These are phyloP conservation scores for Secale cereale DNA, from an alignment of 176 grass and related monocot genomes.

Conservation along the genomic window DNA sequence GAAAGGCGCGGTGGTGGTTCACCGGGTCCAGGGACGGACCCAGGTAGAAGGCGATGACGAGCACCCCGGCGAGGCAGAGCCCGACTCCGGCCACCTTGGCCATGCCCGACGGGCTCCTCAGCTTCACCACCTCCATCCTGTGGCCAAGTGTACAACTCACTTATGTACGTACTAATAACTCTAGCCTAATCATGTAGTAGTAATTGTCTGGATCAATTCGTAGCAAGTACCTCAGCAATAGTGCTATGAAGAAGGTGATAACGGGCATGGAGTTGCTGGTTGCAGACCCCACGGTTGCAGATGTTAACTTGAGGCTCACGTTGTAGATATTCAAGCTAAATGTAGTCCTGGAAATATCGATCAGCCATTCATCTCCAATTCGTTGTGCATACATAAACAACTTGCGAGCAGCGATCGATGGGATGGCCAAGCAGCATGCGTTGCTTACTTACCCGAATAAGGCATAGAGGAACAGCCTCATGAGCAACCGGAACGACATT, in stretches of 20 bases:
- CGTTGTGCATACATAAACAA: too few species aligned
- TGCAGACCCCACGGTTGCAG: constrained; percentile 62
- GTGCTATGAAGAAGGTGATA: constrained; percentile 63
- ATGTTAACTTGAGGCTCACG: constrained; percentile 64
- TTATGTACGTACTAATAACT: too few species aligned
- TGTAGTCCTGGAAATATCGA: constrained; percentile 34
- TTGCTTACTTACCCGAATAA: constrained; percentile 3
- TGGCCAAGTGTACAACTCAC: not conserved
- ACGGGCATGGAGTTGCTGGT: constrained; percentile 53
- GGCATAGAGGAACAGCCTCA: constrained; percentile 76
- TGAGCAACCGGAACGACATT: constrained; percentile 34
- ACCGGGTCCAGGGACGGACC: constrained; percentile 48
- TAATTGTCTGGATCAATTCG: too few species aligned
- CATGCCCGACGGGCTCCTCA: constrained; percentile 34
- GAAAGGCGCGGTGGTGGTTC: constrained; percentile 38
- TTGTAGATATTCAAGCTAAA: constrained; percentile 51
- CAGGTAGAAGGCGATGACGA: constrained; percentile 47
- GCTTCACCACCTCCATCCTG: constrained; percentile 56
- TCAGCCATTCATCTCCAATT: not conserved
- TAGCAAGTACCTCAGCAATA: constrained; percentile 40
- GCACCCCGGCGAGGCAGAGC: constrained; percentile 50
- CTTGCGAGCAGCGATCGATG: not conserved
- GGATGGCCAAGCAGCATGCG: not conserved
- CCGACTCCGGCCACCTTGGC: constrained; percentile 44
- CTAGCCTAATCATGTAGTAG: not conserved